Base-by-base conservation (phyloP, 164 flowering plant genomes). In the Nymphaea thermarum region DNA sequence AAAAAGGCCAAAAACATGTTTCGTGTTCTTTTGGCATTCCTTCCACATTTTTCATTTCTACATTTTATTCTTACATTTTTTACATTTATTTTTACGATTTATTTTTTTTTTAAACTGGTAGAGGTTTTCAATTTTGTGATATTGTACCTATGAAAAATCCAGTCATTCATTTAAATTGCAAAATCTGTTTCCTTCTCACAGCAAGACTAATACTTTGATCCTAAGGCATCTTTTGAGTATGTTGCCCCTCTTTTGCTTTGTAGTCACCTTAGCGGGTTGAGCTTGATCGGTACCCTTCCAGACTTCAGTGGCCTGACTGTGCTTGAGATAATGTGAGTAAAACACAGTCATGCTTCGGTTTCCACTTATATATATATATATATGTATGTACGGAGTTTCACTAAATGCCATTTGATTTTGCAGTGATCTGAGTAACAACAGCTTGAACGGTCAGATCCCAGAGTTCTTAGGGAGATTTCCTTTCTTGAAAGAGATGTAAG, bases 241-340 rank as follows among this genome's bases (percentile, higher is more conserved):
- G 36, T 25, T 25, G 36, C 36, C 36, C 36, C 36, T 25, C 36
- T 25, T 25, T 25, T 25, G 36, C 36, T 25, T 16, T 55, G 1
- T 55, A 81, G 86, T 73, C 45, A 69, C 62, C 80, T 83, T 2
- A 51, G 71, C 66, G 71, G 77, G 17, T 71, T 65, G 60, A 74
- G 61, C 14, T 77, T 83, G 5, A 42, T 43, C 18, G 83, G 85
- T 42, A 3, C 64, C 43, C 72, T 83, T 65, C 85, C 87, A 63
- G 81, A 83, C 65, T 80, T 82, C 15, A 80, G 80, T 71, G 66
- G 79, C 75, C 73, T 83, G 81, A 75, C 68, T 70, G 83, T 79
- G 16, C 81, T 82, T 67, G 71, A 71, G 53, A 82, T 66, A 3
- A 81, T 80, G 84, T 83, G 45, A 78, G 80, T 64, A 47, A 43